Percentiles rank a stretch among this genome's conserved stretches.
These are phyloP conservation scores for Amanita exitialis DNA, from an alignment of 768 basidiomycete genomes.

Conservation along the genomic window DNA sequence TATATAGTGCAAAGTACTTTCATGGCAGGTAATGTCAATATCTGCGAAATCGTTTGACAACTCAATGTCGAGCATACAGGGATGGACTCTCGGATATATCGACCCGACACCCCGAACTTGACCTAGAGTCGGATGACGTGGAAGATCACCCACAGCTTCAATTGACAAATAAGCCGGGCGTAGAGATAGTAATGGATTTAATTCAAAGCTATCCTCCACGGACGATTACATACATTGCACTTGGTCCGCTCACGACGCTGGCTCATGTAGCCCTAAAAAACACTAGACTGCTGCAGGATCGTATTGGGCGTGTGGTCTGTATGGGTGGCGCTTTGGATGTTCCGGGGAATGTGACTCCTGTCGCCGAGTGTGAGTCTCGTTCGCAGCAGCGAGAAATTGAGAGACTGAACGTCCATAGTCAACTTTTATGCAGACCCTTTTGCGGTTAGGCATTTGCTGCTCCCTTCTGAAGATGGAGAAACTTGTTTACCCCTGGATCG, in stretches of 20 bases:
- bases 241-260: slow-evolving; percentile 77
- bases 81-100: slow-evolving; percentile 61
- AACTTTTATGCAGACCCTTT: slow-evolving; percentile 85
- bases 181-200: slow-evolving; percentile 45
- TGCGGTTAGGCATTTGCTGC: slow-evolving; percentile 64
- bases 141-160: slow-evolving; percentile 33
- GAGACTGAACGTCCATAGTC: slow-evolving; percentile 31
- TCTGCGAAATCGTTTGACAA: background rate
- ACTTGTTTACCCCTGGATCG: slow-evolving; percentile 52
- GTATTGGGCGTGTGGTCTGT: slow-evolving; percentile 67
- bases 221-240: slow-evolving; percentile 59
- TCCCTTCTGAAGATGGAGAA: slow-evolving; percentile 23
- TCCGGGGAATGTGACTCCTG: slow-evolving; percentile 76
- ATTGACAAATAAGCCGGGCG: slow-evolving; percentile 33
- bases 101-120: slow-evolving; percentile 56
- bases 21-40: slow-evolving; percentile 48
- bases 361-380: slow-evolving; percentile 65
- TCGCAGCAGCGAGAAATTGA: background rate
- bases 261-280: slow-evolving; percentile 53
- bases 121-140: slow-evolving; percentile 17
- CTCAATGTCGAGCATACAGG: slow-evolving; percentile 23
- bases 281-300: slow-evolving; percentile 37
- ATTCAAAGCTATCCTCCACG: slow-evolving; percentile 38
- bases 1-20: slow-evolving; percentile 76
- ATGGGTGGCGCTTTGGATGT: slow-evolving; percentile 96